Percentiles rank a stretch among this genome's conserved stretches.
Conservation (phyloP, 768 basidiomycete species). For the Hysterangium stoloniferum region DNA sequence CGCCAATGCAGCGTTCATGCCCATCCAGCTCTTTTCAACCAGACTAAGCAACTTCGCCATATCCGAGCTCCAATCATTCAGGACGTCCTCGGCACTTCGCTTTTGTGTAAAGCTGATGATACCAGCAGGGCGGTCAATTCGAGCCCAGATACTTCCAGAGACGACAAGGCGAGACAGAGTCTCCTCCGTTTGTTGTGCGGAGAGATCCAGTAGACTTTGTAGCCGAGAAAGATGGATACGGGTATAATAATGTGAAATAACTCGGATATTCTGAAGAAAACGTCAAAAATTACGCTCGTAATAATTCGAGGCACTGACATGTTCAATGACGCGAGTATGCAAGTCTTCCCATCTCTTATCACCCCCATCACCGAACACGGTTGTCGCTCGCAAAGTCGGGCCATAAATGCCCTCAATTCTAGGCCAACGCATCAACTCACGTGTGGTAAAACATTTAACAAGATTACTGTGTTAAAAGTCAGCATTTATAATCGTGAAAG, state of each 20-base stretch:
- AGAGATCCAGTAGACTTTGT: constrained; percentile 80
- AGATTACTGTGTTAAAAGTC: constrained; percentile 57
- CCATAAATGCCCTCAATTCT: constrained; percentile 88
- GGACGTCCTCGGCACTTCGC: constrained; percentile 80
- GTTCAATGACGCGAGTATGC: constrained; percentile 93
- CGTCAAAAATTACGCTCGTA: not conserved
- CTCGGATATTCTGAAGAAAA: constrained; percentile 77
- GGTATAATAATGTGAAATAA: constrained; percentile 90
- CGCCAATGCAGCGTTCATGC: constrained; percentile 83
- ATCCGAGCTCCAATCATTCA: constrained; percentile 98
- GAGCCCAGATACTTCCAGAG: constrained; percentile 87
- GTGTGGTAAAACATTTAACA: constrained; percentile 88
- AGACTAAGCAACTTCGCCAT: constrained; percentile 87
- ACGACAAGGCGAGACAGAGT: constrained; percentile 86
- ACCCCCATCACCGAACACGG: constrained; percentile 58
- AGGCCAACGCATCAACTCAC: constrained; percentile 95
- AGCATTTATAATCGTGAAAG: not conserved
- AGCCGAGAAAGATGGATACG: constrained; percentile 81
- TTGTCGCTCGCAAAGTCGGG: constrained; percentile 67
- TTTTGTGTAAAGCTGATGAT: constrained; percentile 82
- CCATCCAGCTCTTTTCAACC: constrained; percentile 99
- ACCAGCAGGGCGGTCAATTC: constrained; percentile 86
- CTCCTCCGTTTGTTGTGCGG: constrained; percentile 75
- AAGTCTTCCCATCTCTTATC: constrained; percentile 88
- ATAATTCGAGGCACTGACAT: constrained; percentile 47